A percentile compares a stretch with the other conserved stretches of the same genome.
Evolutionary conservation across 371 early-diverging fungal species (phyloP).

Genomic region (Mucor circinelloides): DNA sequence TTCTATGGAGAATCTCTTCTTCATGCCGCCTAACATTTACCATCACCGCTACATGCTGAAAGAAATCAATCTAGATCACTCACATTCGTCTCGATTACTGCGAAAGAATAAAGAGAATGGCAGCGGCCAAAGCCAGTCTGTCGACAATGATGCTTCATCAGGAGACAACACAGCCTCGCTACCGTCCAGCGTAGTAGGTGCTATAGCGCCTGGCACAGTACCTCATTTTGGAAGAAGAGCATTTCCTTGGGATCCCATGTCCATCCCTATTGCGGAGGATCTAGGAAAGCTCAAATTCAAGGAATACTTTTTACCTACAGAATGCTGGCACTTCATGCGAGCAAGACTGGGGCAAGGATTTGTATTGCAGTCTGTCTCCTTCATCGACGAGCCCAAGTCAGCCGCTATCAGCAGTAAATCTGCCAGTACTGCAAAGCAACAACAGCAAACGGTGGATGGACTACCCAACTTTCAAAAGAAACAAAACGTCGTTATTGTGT

Average conservation of each 20-base stretch:
- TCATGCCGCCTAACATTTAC: not conserved
- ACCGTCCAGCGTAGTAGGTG: not conserved
- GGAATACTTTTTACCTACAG: slow-evolving; percentile 72
- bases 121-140: not conserved
- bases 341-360: slow-evolving; percentile 90
- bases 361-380: slow-evolving; percentile 63
- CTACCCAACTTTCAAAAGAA: slow-evolving; percentile 6
- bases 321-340: slow-evolving; percentile 75
- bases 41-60: slow-evolving; percentile 49
- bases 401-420: not conserved
- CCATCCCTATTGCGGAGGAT: slow-evolving; percentile 74
- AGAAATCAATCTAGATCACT: slow-evolving; percentile 59
- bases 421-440: not conserved
- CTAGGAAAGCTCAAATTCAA: slow-evolving; percentile 75
- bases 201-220: not conserved
- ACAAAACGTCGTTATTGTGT: slow-evolving; percentile 58
- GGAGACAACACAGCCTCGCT: not conserved
- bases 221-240: slow-evolving; percentile 11
- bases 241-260: slow-evolving; percentile 85
- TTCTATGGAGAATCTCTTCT: not conserved
- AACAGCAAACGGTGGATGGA: not conserved
- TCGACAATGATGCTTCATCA: slow-evolving; percentile 51
- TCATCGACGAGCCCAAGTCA: slow-evolving; percentile 38
- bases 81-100: slow-evolving; percentile 20
- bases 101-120: not conserved